Conservation (phyloP, 768 basidiomycete genomes). For the Hericium coralloides region DNA sequence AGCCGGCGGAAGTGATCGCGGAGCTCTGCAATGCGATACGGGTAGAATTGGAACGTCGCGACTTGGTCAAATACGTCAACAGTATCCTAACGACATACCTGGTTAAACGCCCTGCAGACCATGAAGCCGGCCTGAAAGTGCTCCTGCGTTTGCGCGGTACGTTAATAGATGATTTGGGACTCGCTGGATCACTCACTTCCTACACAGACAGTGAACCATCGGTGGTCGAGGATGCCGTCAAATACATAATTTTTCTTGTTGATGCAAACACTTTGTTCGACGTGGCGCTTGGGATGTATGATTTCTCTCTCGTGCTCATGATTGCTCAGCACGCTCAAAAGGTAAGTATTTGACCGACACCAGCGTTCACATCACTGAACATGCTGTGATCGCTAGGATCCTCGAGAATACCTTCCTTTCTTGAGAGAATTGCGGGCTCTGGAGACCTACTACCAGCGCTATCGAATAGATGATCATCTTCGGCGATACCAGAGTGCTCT, state of each 20-base stretch:
- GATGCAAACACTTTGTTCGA: slow-evolving; percentile 89
- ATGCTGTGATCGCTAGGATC: slow-evolving; percentile 55
- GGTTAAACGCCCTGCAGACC: slow-evolving; percentile 84
- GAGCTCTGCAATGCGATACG: slow-evolving; percentile 74
- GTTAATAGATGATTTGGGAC: slow-evolving; percentile 3
- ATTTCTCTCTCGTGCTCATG: slow-evolving; percentile 92
- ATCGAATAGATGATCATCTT: slow-evolving; percentile 89
- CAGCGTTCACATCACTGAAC: background rate
- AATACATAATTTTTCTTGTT: slow-evolving; percentile 96
- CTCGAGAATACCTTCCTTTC: slow-evolving; percentile 96
- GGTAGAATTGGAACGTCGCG: slow-evolving; percentile 56
- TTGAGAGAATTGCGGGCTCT: slow-evolving; percentile 78
- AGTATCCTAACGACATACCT: slow-evolving; percentile 89
- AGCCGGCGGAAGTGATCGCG: slow-evolving; percentile 49
- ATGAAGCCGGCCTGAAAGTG: slow-evolving; percentile 73
- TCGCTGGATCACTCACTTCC: background rate
- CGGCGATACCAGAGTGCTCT: slow-evolving; percentile 70
- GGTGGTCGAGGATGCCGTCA: slow-evolving; percentile 92
- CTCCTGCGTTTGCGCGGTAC: slow-evolving; percentile 74
- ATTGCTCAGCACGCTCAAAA: slow-evolving; percentile 96
- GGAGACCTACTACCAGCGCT: slow-evolving; percentile 76
- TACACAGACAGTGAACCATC: slow-evolving; percentile 48
- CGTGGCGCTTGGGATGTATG: slow-evolving; percentile 97
- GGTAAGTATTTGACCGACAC: slow-evolving; percentile 32
- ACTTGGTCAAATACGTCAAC: slow-evolving; percentile 77